Evolutionary conservation across 768 basidiomycete species (phyloP).

Genomic region (Amanita muscaria): DNA sequence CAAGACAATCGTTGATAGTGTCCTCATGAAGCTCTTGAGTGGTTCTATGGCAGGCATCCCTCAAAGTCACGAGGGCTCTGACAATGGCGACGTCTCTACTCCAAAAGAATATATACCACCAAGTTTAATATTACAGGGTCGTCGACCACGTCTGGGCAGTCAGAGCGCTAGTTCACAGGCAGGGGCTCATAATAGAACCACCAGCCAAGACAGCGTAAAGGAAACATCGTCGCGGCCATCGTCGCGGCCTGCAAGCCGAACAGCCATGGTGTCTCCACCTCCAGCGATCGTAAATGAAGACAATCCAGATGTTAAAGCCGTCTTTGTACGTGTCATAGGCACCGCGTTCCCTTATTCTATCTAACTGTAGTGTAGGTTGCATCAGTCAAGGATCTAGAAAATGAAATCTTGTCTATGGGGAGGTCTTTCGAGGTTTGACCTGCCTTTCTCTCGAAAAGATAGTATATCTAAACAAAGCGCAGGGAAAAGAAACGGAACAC

Average conservation of each 20-base stretch:
- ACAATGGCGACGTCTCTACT: constrained; percentile 39
- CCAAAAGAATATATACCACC: constrained; percentile 65
- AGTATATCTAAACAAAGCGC: constrained; percentile 4
- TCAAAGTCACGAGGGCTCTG: constrained; percentile 49
- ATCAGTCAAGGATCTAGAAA: constrained; percentile 76
- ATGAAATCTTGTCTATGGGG: constrained; percentile 72
- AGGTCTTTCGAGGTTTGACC: constrained; percentile 70
- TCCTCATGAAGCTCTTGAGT: constrained; percentile 60
- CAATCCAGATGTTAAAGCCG: constrained; percentile 43
- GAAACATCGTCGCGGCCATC: constrained; percentile 34
- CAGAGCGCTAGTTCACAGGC: constrained; percentile 31
- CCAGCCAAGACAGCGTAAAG: constrained; percentile 28
- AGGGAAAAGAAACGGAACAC: constrained; percentile 97
- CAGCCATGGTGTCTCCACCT: constrained; percentile 38
- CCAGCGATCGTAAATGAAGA: constrained; percentile 30
- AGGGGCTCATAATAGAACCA: constrained; percentile 35
- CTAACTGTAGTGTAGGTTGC: constrained; percentile 63
- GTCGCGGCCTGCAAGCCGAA: constrained; percentile 53
- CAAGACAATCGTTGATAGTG: constrained; percentile 77
- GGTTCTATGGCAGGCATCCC: constrained; percentile 33
- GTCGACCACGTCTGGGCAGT: constrained; percentile 37
- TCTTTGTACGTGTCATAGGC: constrained; percentile 49
- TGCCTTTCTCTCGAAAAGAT: not conserved
- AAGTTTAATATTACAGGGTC: constrained; percentile 52
- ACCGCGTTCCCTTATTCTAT: not conserved